Base-by-base conservation (phyloP, 768 basidiomycete genomes). In the Sporobolomyces roseus region DNA sequence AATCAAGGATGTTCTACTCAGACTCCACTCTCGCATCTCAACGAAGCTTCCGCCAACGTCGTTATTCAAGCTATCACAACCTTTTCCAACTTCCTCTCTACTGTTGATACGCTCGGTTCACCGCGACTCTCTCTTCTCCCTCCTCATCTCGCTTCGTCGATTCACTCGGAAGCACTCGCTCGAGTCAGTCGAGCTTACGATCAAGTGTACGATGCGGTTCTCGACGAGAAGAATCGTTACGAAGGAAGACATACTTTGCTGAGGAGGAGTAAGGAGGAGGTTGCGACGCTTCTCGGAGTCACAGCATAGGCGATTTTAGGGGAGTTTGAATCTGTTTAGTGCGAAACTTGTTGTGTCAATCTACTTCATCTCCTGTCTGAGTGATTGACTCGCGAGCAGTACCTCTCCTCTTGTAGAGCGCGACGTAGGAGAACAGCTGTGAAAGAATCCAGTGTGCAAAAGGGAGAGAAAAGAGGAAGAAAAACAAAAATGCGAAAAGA, bases 81-180 rank as follows among this genome's bases (percentile, higher is more conserved):
- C 49, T 96, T 98, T 80, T 88, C 92, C 1, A 76, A 81, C 1
- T 98, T 93, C 89, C 85, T 98, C 4, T 88, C 90, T 7, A 85
- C 86, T 2, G 82, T 86, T 32, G 89, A 90, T 71, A 87, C 80
- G 61, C 73, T 92, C 19, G 84, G 90, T 19, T 85, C 90, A 19
- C 86, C 89, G 0, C 87, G 90, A 3, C 85, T 98, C 0, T 82
- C 88, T 0, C 85, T 86, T 35, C 83, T 98, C 17, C 83, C 87
- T 0, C 86, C 88, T 35, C 80, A 81, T 16, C 79, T 93, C 32
- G 86, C 88, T 9, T 80, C 81, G 0, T 80, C 82, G 35, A 86
- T 97, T 12, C 94, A 98, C 75, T 86, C 86, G 14, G 83, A 84
- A 23, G 90, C 89, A 2, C 80, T 97, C 67, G 80, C 80, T 38